Conservation (phyloP, 331 rosid genomes). For the Prunus yedoensis region DNA sequence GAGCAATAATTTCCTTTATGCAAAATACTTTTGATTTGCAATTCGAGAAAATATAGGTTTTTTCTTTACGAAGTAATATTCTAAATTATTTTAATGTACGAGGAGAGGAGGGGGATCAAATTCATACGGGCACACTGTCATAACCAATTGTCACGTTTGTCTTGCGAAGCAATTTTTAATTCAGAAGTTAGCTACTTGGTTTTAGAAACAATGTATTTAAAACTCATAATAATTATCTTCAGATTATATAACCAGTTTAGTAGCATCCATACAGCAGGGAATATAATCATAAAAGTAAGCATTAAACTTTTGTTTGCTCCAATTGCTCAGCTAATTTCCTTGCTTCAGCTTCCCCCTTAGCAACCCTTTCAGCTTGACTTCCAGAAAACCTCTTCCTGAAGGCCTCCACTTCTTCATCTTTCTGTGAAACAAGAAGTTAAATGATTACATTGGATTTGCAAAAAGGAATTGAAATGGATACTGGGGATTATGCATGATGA, state of each 20-base stretch:
- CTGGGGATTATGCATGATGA: not conserved
- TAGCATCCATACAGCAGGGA: not conserved
- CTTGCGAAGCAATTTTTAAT: no score
- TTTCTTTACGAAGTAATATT: no score
- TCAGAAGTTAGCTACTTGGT: not conserved
- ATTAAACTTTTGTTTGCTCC: slow-evolving; percentile 12
- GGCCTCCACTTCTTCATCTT: slow-evolving; percentile 26
- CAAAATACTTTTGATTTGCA: no score
- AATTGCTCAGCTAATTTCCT: slow-evolving; percentile 20
- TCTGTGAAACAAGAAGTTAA: slow-evolving; percentile 5
- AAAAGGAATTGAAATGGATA: not conserved
- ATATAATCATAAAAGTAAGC: not conserved
- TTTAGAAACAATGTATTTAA: no score
- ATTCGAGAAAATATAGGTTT: no score
- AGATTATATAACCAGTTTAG: no score
- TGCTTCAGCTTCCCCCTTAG: slow-evolving; percentile 21
- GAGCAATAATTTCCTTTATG: no score
- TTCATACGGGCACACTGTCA: no score
- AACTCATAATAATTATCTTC: no score
- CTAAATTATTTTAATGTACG: no score
- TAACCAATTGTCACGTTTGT: no score
- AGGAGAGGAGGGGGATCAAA: no score
- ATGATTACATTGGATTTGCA: not conserved
- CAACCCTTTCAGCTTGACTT: slow-evolving; percentile 32
- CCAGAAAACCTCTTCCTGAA: slow-evolving; percentile 19